phyloP scores from a whole-genome alignment of 805 yeast species.

The Peterozyma xylosa region DNA sequence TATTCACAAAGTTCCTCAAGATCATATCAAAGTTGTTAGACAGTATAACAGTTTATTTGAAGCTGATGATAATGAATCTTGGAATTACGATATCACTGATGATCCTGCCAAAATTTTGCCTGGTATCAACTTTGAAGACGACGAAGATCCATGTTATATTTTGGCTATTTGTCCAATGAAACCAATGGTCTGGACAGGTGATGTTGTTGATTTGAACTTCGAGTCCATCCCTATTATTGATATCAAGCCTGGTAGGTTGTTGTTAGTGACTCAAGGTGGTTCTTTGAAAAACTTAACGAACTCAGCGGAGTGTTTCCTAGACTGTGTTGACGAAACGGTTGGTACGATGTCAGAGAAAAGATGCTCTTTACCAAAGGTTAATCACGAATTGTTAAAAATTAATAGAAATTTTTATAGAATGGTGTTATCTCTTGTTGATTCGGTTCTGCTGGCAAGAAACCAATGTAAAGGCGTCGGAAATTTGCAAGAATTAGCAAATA shows the following conservation, averaged over 20 bases:
- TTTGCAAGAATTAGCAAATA: constrained; percentile 71
- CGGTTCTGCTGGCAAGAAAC: constrained; percentile 42
- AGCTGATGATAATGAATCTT: constrained; percentile 14
- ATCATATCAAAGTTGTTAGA: constrained; percentile 22
- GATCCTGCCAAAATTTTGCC: constrained; percentile 9
- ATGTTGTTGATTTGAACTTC: constrained; percentile 48
- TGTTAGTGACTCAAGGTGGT: constrained; percentile 68
- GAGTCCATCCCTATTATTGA: constrained; percentile 42
- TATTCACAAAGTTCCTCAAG: constrained; percentile 23
- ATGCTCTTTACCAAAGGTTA: constrained; percentile 67
- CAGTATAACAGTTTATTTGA: constrained; percentile 18
- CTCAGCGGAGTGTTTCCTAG: constrained; percentile 49
- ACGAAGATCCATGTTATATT: constrained; percentile 46
- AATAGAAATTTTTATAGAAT: constrained; percentile 63
- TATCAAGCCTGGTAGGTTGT: constrained; percentile 58
- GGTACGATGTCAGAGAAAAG: constrained; percentile 50
- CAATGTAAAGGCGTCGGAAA: constrained; percentile 53
- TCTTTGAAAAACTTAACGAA: constrained; percentile 42
- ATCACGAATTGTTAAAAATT: constrained; percentile 60
- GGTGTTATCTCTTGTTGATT: constrained; percentile 56
- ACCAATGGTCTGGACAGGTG: constrained; percentile 89
- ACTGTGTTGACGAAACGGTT: constrained; percentile 47
- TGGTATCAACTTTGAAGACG: constrained; percentile 13
- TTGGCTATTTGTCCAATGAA: constrained; percentile 71
- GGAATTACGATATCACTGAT: constrained; percentile 1